These are phyloP conservation scores for Daldinia grandis DNA, from an alignment of 495 filamentous ascomycete species.

Conservation along the genomic window DNA sequence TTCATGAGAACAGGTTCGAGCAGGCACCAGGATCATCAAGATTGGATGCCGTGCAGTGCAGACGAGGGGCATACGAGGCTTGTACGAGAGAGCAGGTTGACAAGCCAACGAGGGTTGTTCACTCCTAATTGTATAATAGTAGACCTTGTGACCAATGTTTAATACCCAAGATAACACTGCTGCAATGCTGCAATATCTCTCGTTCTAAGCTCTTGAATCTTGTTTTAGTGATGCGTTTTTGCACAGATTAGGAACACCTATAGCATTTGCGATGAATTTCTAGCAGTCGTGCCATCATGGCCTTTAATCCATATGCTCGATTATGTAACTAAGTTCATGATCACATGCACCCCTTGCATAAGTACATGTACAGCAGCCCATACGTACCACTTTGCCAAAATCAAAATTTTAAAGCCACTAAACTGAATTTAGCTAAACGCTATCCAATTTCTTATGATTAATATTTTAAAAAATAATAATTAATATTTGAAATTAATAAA, in stretches of 20 bases:
- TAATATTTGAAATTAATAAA: too few species aligned
- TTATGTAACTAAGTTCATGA: neutral
- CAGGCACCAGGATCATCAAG: conserved; percentile 4
- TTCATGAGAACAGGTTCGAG: conserved; percentile 17
- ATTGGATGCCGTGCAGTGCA: conserved; percentile 5
- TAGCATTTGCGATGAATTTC: neutral
- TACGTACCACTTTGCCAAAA: too few species aligned
- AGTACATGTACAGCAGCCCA: too few species aligned
- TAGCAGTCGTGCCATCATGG: neutral
- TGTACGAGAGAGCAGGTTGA: conserved; percentile 15
- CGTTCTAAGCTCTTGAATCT: neutral
- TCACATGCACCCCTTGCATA: neutral
- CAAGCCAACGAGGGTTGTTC: conserved; percentile 13
- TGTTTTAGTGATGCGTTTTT: neutral
- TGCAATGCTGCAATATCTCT: neutral
- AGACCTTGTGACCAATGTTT: conserved; percentile 26
- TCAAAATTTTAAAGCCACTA: too few species aligned
- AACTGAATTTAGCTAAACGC: too few species aligned
- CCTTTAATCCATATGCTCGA: neutral
- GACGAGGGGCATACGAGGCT: conserved; percentile 22
- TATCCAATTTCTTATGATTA: too few species aligned
- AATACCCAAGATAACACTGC: conserved; percentile 21
- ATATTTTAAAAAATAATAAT: too few species aligned
- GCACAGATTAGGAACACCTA: neutral
- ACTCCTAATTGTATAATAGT: conserved; percentile 29